Conservation (phyloP, 257 asterid genomes). For the Lycium ferocissimum region DNA sequence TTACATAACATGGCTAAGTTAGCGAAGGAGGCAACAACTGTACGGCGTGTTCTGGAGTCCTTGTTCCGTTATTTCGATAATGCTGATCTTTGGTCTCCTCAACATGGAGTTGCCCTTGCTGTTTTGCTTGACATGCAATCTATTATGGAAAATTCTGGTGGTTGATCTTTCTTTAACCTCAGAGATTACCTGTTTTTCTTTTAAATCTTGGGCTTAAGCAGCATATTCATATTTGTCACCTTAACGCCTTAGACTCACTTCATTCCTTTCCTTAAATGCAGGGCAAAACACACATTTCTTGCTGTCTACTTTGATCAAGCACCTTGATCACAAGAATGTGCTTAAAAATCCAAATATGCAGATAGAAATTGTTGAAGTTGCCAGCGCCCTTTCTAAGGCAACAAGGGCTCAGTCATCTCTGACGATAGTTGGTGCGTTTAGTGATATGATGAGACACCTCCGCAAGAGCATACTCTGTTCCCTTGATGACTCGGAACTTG, state of each 20-base stretch:
- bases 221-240: conserved; percentile 30
- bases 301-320: conserved; percentile 76
- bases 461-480: conserved; percentile 71
- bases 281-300: conserved; percentile 68
- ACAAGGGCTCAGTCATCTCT: conserved; percentile 68
- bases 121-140: conserved; percentile 78
- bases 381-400: conserved; percentile 57
- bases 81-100: conserved; percentile 71
- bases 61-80: conserved; percentile 72
- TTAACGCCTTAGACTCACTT: conserved; percentile 23
- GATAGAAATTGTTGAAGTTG: conserved; percentile 74
- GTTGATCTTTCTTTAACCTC: conserved; percentile 24
- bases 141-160: conserved; percentile 68
- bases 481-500: conserved; percentile 62
- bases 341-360: conserved; percentile 65
- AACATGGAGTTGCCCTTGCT: conserved; percentile 64
- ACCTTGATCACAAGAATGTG: conserved; percentile 81
- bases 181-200: conserved; percentile 2
- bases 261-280: conserved; percentile 45
- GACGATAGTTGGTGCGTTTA: conserved; percentile 67
- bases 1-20: conserved; percentile 78
- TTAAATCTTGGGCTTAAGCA: conserved; percentile 20
- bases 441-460: conserved; percentile 83
- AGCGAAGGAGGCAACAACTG: conserved; percentile 77
- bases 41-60: conserved; percentile 76